phyloP scores from a whole-genome alignment of 768 basidiomycete species.

The Mycena kentingensis region DNA sequence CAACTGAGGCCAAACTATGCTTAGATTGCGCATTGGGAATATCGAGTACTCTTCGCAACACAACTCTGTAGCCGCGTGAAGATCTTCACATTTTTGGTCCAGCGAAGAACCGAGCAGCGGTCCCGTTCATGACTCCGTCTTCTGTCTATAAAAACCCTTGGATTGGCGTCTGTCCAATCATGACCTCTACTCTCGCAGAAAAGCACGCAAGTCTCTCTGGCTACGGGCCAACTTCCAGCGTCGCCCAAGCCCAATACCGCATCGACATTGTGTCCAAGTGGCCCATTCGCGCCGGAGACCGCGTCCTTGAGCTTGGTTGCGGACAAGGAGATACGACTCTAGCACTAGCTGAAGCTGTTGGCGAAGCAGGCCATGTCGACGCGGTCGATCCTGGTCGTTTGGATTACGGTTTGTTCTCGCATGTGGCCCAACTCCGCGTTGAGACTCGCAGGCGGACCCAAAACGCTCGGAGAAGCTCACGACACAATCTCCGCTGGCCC shows the following conservation, averaged over 20 bases:
- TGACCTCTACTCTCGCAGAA: constrained; percentile 6
- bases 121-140: too few species aligned
- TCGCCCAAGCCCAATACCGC: constrained; percentile 33
- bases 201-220: constrained; percentile 20
- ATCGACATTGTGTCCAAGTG: constrained; percentile 33
- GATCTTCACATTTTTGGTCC: too few species aligned
- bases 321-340: constrained; percentile 45
- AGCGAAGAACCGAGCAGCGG: too few species aligned
- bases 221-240: constrained; percentile 12
- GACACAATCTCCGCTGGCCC: constrained; percentile 29
- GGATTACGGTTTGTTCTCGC: constrained; percentile 34
- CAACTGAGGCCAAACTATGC: too few species aligned
- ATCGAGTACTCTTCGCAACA: constrained; percentile 48
- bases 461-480: constrained; percentile 41
- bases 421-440: neutral
- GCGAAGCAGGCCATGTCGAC: constrained; percentile 36
- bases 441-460: constrained; percentile 33
- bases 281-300: constrained; percentile 30
- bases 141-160: too few species aligned
- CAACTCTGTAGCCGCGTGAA: neutral
- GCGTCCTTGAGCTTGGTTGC: constrained; percentile 42
- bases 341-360: constrained; percentile 38
- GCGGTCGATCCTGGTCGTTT: constrained; percentile 41
- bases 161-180: too few species aligned
- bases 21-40: constrained; percentile 85